Conservation (phyloP, 768 basidiomycete genomes). For the Lactifluus volemus region DNA sequence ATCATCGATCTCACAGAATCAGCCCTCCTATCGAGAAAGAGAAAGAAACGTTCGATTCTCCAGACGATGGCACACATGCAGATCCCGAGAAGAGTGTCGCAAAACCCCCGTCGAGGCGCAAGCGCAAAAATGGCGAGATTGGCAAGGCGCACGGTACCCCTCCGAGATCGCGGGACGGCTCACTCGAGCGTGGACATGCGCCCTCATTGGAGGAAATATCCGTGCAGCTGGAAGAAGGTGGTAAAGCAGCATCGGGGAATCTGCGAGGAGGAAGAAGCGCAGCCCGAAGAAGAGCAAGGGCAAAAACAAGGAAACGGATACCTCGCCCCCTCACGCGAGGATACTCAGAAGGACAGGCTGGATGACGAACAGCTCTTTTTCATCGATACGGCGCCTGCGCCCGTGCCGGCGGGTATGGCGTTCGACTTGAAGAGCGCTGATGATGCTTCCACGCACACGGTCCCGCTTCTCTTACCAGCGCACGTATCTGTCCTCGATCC, state of each 20-base stretch:
- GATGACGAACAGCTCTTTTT: conserved; percentile 32
- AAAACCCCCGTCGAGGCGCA: neutral
- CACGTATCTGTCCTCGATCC: conserved; percentile 55
- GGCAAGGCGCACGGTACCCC: neutral
- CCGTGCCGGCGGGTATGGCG: conserved; percentile 25
- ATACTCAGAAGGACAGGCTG: neutral
- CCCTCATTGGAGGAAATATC: neutral
- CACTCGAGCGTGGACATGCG: neutral
- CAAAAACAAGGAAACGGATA: neutral
- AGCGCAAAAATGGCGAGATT: conserved; percentile 9
- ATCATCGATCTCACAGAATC: conserved; percentile 18
- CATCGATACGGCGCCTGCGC: conserved; percentile 39
- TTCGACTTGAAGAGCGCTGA: conserved; percentile 16
- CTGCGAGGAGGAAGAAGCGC: conserved; percentile 9
- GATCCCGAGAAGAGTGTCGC: neutral
- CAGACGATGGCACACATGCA: neutral
- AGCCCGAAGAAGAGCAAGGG: conserved; percentile 8
- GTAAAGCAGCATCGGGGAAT: neutral
- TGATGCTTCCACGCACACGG: neutral
- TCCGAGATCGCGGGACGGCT: neutral
- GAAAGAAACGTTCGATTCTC: neutral
- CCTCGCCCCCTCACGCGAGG: neutral
- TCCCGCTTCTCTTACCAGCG: conserved; percentile 47
- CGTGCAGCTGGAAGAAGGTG: neutral
- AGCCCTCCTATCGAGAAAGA: neutral